A percentile compares a stretch with the other conserved stretches of the same genome.
These are phyloP conservation scores for Sporothrix variecibatus DNA, from an alignment of 2,329 filamentous ascomycete genomes.

Conservation along the genomic window DNA sequence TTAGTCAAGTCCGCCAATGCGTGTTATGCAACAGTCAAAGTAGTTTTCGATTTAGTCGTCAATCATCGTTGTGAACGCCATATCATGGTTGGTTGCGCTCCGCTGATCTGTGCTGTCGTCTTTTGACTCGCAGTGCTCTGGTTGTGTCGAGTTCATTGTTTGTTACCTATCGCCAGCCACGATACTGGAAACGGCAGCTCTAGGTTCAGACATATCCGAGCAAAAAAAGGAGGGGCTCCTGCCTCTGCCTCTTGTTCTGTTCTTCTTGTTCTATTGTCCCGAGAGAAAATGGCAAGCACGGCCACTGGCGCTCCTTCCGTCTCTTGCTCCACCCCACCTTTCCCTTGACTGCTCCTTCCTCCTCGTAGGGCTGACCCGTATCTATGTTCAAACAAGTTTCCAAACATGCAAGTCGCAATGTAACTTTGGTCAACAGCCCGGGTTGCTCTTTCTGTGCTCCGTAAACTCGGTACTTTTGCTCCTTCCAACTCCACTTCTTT, in stretches of 20 bases:
- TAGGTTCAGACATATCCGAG: background rate
- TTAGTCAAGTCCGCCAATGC: background rate
- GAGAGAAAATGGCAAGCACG: background rate
- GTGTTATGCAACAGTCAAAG: background rate
- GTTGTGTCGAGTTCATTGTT: too few relatives aligned
- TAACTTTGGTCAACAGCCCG: background rate
- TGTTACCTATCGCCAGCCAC: too few relatives aligned
- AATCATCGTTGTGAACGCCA: background rate
- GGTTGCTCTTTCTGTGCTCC: background rate
- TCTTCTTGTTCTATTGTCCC: background rate
- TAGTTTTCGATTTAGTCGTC: too few relatives aligned
- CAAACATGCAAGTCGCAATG: background rate
- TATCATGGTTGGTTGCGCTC: background rate
- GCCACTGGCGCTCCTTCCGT: background rate
- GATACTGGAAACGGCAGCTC: background rate
- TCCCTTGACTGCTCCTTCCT: background rate
- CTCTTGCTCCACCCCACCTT: background rate
- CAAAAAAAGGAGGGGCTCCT: background rate
- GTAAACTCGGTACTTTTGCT: background rate
- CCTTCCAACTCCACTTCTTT: background rate
- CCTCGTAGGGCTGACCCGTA: constrained; percentile 23
- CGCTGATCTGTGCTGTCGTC: too few relatives aligned
- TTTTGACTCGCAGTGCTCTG: too few relatives aligned
- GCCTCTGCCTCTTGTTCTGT: background rate
- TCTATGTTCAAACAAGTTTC: background rate